A percentile compares a stretch with the other conserved stretches of the same genome.
Conservation (phyloP, 2,329 filamentous ascomycete species). For the Cordyceps cateniannulata region DNA sequence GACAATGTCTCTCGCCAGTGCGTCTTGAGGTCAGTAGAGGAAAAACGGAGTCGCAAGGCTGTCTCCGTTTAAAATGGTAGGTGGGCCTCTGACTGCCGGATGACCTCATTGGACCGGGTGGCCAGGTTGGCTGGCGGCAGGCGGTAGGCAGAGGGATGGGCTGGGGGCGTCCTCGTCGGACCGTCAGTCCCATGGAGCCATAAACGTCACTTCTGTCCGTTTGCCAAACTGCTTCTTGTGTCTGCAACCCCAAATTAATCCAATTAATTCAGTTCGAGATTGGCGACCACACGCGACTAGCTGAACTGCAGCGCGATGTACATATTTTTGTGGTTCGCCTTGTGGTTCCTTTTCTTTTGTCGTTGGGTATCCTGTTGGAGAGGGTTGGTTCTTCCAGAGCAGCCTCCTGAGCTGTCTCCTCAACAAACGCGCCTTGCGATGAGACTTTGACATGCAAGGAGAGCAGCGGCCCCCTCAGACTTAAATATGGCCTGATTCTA, state of each 20-base stretch:
- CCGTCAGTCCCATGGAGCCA: not conserved
- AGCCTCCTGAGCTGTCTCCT: too few relatives aligned
- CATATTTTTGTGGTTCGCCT: too few relatives aligned
- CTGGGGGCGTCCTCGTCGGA: not conserved
- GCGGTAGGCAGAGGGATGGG: not conserved
- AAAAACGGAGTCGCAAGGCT: not conserved
- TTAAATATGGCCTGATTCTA: not conserved
- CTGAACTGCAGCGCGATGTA: not conserved
- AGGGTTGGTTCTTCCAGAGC: too few relatives aligned
- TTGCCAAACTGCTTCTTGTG: too few relatives aligned
- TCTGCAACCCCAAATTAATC: too few relatives aligned
- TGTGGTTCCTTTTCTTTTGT: too few relatives aligned
- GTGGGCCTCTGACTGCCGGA: not conserved
- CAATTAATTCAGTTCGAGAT: too few relatives aligned
- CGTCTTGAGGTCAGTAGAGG: not conserved
- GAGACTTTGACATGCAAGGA: too few relatives aligned
- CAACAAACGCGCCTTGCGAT: too few relatives aligned
- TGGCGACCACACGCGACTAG: not conserved
- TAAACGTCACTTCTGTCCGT: not conserved
- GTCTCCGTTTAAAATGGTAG: conserved; percentile 8
- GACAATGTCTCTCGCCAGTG: not conserved
- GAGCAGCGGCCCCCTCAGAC: too few relatives aligned
- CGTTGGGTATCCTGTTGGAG: too few relatives aligned
- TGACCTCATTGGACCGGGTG: conserved; percentile 1
- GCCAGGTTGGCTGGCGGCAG: not conserved